Evolutionary conservation across 2,329 filamentous ascomycete genomes (phyloP).

Genomic region (Helminthosporium solani): DNA sequence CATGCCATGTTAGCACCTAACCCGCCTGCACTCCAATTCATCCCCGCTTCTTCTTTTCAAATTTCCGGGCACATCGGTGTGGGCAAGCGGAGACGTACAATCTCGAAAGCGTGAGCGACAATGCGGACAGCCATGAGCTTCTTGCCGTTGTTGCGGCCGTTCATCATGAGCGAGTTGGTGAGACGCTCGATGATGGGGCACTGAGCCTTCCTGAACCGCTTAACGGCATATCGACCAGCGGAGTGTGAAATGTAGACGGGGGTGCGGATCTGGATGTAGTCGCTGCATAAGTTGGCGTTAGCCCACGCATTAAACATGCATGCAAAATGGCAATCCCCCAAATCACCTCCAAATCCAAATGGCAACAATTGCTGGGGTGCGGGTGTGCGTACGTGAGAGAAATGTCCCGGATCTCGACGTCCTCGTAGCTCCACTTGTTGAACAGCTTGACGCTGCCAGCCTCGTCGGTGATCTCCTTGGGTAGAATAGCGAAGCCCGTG

Average conservation of each 20-base stretch:
- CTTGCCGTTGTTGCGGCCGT: conserved; percentile 99
- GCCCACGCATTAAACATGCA: conserved; percentile 27
- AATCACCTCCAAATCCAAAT: conserved; percentile 14
- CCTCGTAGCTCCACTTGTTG: conserved; percentile 98
- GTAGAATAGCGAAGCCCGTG: conserved; percentile 75
- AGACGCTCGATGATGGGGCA: conserved; percentile 99
- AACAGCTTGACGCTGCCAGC: conserved; percentile 94
- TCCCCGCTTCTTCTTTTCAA: too few relatives aligned
- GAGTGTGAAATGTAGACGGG: conserved; percentile 99
- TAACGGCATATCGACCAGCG: conserved; percentile 96
- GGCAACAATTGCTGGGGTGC: conserved; percentile 7
- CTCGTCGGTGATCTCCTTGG: conserved; percentile 88
- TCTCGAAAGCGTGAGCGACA: conserved; percentile 98
- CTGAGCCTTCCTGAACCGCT: conserved; percentile 99
- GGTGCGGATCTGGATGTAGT: conserved; percentile 99
- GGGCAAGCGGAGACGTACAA: conserved; percentile 66
- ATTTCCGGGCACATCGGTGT: background rate
- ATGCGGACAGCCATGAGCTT: conserved; percentile 99
- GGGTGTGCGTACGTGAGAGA: conserved; percentile 84
- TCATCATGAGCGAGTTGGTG: conserved; percentile 99
- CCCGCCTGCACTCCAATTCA: background rate
- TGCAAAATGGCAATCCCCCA: conserved; percentile 15
- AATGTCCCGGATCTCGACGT: conserved; percentile 99
- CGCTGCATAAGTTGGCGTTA: conserved; percentile 60
- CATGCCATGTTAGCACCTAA: conserved; percentile 2